phyloP scores from a whole-genome alignment of 345 rosid genomes.

The Durio zibethinus region DNA sequence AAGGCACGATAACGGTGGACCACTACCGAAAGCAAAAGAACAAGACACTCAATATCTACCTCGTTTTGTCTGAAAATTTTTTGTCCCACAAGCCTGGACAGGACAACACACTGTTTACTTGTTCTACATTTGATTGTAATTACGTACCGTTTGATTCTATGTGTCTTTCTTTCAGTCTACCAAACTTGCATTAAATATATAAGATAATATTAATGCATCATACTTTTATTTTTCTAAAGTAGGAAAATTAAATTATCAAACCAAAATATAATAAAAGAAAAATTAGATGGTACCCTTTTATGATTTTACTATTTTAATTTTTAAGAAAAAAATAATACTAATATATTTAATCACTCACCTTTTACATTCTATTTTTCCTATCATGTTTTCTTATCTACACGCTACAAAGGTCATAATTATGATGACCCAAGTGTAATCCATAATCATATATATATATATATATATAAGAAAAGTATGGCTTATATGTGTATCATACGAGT shows the following conservation, averaged over 20 bases:
- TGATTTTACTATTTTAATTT: not conserved
- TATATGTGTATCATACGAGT: no score
- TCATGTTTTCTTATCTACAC: no score
- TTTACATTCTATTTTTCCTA: no score
- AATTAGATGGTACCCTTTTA: not conserved
- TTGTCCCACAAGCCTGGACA: not conserved
- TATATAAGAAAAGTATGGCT: no score
- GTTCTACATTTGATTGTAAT: not conserved
- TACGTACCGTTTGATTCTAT: not conserved
- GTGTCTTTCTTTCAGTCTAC: not conserved
- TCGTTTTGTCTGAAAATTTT: not conserved
- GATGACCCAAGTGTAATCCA: no score
- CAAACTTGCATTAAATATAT: not conserved
- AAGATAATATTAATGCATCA: not conserved
- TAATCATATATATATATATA: no score
- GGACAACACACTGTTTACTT: not conserved
- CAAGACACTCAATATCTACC: not conserved
- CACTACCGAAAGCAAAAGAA: not conserved
- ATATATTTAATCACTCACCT: no score
- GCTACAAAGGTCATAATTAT: no score
- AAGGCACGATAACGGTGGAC: not conserved
- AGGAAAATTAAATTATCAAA: not conserved
- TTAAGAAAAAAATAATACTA: no score
- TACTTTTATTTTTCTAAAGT: not conserved
- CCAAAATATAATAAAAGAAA: not conserved